These are phyloP conservation scores for Phytophthora niederhauseri DNA, from an alignment of 352 stramenopile species.

Conservation along the genomic window DNA sequence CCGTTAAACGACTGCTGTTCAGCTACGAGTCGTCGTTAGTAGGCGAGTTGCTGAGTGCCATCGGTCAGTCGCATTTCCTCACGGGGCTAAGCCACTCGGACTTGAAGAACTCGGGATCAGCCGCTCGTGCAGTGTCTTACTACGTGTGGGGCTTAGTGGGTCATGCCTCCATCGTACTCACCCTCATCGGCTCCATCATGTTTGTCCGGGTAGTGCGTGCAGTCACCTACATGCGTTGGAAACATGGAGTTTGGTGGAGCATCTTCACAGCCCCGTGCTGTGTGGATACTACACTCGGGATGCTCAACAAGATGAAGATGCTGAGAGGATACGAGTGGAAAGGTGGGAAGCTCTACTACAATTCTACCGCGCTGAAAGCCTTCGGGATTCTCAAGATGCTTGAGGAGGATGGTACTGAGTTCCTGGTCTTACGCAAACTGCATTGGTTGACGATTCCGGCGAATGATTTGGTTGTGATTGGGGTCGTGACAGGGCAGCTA, in stretches of 20 bases:
- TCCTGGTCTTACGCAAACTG: conserved; percentile 16
- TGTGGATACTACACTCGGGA: conserved; percentile 1
- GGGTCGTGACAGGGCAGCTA: background rate
- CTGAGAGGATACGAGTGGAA: background rate
- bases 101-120: background rate
- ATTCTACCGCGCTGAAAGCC: background rate
- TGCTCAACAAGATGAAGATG: background rate
- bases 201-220: background rate
- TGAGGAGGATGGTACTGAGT: conserved; percentile 12
- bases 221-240: background rate
- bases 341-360: conserved; percentile 3
- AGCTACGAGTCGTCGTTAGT: conserved; percentile 30
- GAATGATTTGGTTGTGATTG: conserved; percentile 3
- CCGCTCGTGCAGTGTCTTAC: background rate
- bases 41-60: conserved; percentile 19
- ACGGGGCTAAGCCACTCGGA: conserved; percentile 21
- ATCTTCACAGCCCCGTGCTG: background rate
- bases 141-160: conserved; percentile 2
- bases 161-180: background rate
- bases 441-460: conserved; percentile 12
- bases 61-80: conserved; percentile 15
- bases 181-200: background rate
- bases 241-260: background rate
- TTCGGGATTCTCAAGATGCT: background rate
- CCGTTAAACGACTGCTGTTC: conserved; percentile 27